A percentile compares a stretch with the other conserved stretches of the same genome.
phyloP scores from a whole-genome alignment of 495 filamentous ascomycete genomes.

The Penicillium malachiteum region DNA sequence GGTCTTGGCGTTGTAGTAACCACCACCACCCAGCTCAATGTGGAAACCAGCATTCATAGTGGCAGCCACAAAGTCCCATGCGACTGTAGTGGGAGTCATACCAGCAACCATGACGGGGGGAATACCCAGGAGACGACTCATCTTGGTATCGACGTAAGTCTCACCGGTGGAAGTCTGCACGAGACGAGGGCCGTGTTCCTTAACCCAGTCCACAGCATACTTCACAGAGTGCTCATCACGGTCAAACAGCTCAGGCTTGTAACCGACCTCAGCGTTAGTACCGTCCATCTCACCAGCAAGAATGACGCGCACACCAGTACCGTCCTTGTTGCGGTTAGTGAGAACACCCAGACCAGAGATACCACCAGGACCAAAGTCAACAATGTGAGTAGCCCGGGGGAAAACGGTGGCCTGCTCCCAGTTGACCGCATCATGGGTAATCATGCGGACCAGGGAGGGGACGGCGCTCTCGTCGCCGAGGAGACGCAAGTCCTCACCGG shows the following conservation, averaged over 20 bases:
- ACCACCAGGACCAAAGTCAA: slow-evolving; percentile 95
- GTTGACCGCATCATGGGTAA: slow-evolving; percentile 85
- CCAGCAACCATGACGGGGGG: slow-evolving; percentile 91
- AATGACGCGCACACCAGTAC: slow-evolving; percentile 92
- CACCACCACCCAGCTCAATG: slow-evolving; percentile 85
- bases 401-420: slow-evolving; percentile 95
- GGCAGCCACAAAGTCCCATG: slow-evolving; percentile 94
- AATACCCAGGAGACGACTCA: slow-evolving; percentile 87
- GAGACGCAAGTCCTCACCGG: slow-evolving; percentile 75
- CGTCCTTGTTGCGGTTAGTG: slow-evolving; percentile 97
- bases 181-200: slow-evolving; percentile 86
- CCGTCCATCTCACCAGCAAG: slow-evolving; percentile 89
- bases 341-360: slow-evolving; percentile 95
- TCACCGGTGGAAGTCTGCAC: slow-evolving; percentile 82
- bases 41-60: slow-evolving; percentile 96
- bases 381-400: slow-evolving; percentile 82
- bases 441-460: slow-evolving; percentile 82
- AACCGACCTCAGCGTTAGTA: slow-evolving; percentile 85
- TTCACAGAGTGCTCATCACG: slow-evolving; percentile 92
- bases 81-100: slow-evolving; percentile 93
- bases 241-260: slow-evolving; percentile 96
- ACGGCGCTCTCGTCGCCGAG: slow-evolving; percentile 66
- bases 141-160: slow-evolving; percentile 95
- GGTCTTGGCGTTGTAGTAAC: slow-evolving; percentile 87
- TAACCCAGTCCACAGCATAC: slow-evolving; percentile 97